Percentiles rank a stretch among this genome's conserved stretches.
Evolutionary conservation across 108 stramenopile genomes (phyloP).

Genomic region (Conticribra weissflogii): DNA sequence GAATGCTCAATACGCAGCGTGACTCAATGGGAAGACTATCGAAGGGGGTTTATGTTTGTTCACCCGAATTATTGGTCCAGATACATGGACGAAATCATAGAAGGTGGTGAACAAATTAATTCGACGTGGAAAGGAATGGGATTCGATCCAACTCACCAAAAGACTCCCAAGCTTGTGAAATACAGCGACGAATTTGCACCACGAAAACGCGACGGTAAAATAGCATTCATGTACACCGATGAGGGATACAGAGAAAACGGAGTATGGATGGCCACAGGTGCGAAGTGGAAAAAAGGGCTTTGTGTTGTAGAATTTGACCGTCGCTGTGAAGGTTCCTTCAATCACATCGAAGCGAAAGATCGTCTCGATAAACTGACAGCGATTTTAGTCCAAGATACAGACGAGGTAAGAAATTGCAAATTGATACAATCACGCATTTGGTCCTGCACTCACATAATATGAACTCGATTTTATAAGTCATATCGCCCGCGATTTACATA

Average conservation of each 20-base stretch:
- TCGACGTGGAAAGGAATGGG: conserved; percentile 72
- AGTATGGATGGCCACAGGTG: conserved; percentile 67
- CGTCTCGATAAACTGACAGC: conserved; percentile 32
- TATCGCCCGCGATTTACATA: conserved; percentile 64
- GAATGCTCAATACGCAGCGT: conserved; percentile 76
- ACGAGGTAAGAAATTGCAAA: conserved; percentile 29
- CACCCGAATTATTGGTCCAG: conserved; percentile 83
- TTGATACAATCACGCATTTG: too few relatives aligned
- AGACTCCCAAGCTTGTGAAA: conserved; percentile 43
- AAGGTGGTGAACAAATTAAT: conserved; percentile 64
- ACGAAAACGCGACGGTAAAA: conserved; percentile 7
- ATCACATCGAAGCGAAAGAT: conserved; percentile 7
- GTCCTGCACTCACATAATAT: too few relatives aligned
- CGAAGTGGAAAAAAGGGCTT: conserved; percentile 68
- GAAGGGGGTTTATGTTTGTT: conserved; percentile 52
- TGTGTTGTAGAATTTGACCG: conserved; percentile 81
- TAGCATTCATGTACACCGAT: conserved; percentile 73
- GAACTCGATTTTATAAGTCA: conserved; percentile 23
- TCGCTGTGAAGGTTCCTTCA: conserved; percentile 43
- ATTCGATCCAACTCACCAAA: conserved; percentile 63
- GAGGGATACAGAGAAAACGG: conserved; percentile 70
- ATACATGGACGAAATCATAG: conserved; percentile 69
- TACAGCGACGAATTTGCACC: conserved; percentile 24
- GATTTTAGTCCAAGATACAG: conserved; percentile 73
- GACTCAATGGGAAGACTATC: conserved; percentile 76